Evolutionary conservation across 2,329 filamentous ascomycete genomes (phyloP).

Genomic region (Lasiodiplodia gonubiensis): DNA sequence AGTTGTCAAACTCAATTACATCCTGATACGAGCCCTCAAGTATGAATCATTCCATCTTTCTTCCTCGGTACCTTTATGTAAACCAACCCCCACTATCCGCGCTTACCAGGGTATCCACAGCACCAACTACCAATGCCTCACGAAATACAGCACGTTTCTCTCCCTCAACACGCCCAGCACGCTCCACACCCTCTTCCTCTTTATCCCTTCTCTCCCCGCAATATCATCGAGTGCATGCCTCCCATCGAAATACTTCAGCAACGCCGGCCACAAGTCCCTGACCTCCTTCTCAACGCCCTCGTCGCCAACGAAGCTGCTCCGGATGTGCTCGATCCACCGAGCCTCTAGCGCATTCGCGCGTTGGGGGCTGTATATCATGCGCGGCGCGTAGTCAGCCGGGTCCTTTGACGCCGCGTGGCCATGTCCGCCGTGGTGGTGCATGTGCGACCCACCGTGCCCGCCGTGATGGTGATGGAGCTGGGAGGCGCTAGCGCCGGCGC

Average conservation of each 20-base stretch:
- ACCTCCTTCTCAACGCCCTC: slow-evolving; percentile 50
- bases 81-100: background rate
- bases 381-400: slow-evolving; percentile 38
- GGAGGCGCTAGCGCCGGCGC: slow-evolving; percentile 23
- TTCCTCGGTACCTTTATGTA: background rate
- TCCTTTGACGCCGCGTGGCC: slow-evolving; percentile 28
- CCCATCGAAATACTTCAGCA: slow-evolving; percentile 89
- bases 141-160: slow-evolving; percentile 62
- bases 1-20: background rate
- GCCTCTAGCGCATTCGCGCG: slow-evolving; percentile 79
- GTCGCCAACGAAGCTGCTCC: slow-evolving; percentile 39
- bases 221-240: slow-evolving; percentile 84
- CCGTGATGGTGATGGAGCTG: slow-evolving; percentile 32
- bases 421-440: slow-evolving; percentile 29
- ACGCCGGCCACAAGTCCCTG: slow-evolving; percentile 70
- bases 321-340: slow-evolving; percentile 63
- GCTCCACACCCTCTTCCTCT: slow-evolving; percentile 69
- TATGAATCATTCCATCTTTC: background rate
- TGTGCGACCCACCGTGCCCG: background rate
- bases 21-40: background rate
- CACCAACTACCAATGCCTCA: slow-evolving; percentile 46
- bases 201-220: slow-evolving; percentile 81
- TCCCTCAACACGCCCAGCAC: slow-evolving; percentile 69
- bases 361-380: slow-evolving; percentile 72
- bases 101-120: background rate